Base-by-base conservation (phyloP, 176 grass and related monocot species). In the Poa pratensis region DNA sequence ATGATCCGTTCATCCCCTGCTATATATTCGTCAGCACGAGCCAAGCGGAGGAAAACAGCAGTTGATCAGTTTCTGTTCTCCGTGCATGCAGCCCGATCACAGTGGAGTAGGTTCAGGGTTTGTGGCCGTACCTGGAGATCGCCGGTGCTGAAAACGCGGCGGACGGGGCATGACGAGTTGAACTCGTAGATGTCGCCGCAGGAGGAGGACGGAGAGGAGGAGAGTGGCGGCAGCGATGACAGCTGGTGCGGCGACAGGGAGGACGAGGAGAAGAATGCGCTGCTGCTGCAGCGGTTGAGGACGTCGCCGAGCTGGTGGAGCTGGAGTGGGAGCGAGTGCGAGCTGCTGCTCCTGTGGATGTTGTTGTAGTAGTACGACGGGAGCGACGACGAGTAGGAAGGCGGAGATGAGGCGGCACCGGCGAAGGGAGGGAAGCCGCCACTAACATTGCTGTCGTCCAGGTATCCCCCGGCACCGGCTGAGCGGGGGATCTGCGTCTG, bases 121-220 rank as follows among this genome's bases (percentile, higher is more conserved):
- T 69, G 15, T 17, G 5, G 53, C 35, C 3, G 40, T 80, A 94
- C 97, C 90, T 96, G 94, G 76, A 99, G 92, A 50, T 99, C 94
- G 53, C 94, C 97, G 17, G 94, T 89, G 90, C 97, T 99, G 46
- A 86, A 89, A 82, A 94, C 92, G 19, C 92, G 89, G 81, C 97
- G 89, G 15, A 96, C 80, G 7, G 90, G 85, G 55, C 82, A 69
- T 0, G 85, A 42, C 11, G 86, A 84, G 61, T 80, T 92, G 69
- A 92, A 89, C 75, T 94, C 92, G 12, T 88, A 77, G 34, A 82
- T 77, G 10, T 96, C 92, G 60, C 94, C 70, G 13, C 90, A 88
- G 64, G 94, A 94, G n/a, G 93, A 90, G 75, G 91, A 87, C 6
- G 93, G 83, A 13, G 93, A 87, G 5, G 87, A 93, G 5, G 88